Evolutionary conservation across 306 rosid genomes (phyloP).

Genomic region (Abrus precatorius): DNA sequence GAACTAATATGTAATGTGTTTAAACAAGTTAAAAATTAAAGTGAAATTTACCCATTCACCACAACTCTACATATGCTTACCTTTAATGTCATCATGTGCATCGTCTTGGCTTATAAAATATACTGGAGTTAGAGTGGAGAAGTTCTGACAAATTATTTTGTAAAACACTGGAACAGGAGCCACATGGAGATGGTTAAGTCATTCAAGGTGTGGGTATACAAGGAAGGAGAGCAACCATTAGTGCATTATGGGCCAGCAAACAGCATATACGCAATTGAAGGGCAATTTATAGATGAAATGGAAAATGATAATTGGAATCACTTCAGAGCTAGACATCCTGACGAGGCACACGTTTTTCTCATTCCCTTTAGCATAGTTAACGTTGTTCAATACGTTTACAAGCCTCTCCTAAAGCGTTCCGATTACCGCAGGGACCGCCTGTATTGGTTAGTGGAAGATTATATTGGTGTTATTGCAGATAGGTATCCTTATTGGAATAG

Average conservation of each 20-base stretch:
- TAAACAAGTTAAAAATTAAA: no score
- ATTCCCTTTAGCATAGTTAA: constrained; percentile 62
- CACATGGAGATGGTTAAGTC: constrained; percentile 65
- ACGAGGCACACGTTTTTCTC: constrained; percentile 61
- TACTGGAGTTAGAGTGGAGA: no score
- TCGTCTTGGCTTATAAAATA: no score
- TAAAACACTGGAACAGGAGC: constrained; percentile 49
- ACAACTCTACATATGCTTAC: no score
- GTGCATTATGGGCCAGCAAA: constrained; percentile 65
- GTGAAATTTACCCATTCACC: no score
- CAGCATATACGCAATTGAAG: constrained; percentile 66
- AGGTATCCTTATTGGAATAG: constrained; percentile 64
- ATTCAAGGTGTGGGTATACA: constrained; percentile 65
- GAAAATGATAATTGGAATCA: constrained; percentile 45
- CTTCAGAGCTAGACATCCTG: constrained; percentile 53
- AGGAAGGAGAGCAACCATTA: constrained; percentile 64
- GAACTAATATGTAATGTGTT: no score
- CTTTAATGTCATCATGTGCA: no score
- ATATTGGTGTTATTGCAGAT: constrained; percentile 21
- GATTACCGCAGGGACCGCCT: constrained; percentile 58
- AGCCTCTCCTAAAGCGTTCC: constrained; percentile 16
- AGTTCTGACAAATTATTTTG: background rate
- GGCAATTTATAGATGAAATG: constrained; percentile 67
- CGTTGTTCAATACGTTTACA: constrained; percentile 52
- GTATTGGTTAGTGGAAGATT: constrained; percentile 53